Evolutionary conservation across 2,329 filamentous ascomycete genomes (phyloP), one percentile per base, ranked within the genome.

Genomic region (Esteya vermicola): DNA sequence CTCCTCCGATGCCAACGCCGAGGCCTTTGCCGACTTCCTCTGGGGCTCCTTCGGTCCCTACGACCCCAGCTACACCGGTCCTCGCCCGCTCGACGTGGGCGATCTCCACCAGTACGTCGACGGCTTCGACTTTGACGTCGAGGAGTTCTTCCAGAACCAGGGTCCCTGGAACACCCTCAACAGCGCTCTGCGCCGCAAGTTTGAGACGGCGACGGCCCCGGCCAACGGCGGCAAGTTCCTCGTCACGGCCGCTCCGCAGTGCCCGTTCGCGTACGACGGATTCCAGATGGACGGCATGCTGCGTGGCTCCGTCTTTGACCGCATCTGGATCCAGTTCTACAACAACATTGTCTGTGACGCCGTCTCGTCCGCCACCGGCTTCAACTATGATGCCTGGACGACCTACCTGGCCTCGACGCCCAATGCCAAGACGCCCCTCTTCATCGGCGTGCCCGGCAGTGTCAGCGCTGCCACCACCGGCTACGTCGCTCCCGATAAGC

Each of bases 101-200:
- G 40, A 22, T 35, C 16, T n/a, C 12, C 50, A 59, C 42, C 60
- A 62, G 21, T 52, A 62, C 4, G 62, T 74, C 25, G 66, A 74
- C 47, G 65, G 68, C 14, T 72, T 64, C 50, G 68, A 72, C 47
- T 63, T 69, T 39, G 67, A 70, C 42, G 60, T 68, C 28, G 67
- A 70, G 51, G 49, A 47, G 21, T 44, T 48, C 34, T 56, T 53
- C 38, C 35, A 13, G 14, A 19, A 48, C 45, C 33, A 45, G 38
- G 22, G 26, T 12, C 43, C 44, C 23, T 50, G 47, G 48, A 38
- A 33, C 33, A 40, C 38, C 9, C 36, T 48, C 5, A 39, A 43
- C 20, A 3, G 33, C 14, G 25, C 21, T 6, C 45, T 50, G 38
- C 48, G 47, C 33, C 25, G 20, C 40, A 33, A 43, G 28, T 41